phyloP scores from a whole-genome alignment of 768 basidiomycete genomes.

The Pleurotus giganteus region DNA sequence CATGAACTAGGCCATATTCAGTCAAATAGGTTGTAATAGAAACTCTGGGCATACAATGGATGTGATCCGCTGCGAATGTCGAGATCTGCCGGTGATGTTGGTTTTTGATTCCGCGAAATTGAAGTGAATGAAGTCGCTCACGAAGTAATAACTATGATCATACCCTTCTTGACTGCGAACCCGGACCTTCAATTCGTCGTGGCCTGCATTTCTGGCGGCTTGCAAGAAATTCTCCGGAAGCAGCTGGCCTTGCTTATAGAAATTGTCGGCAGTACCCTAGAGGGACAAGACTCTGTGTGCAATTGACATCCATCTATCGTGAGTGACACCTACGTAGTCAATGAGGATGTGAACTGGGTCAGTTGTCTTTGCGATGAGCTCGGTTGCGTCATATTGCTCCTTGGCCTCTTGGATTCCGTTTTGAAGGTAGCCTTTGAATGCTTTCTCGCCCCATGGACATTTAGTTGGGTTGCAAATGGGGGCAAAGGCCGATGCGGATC shows the following conservation, averaged over 20 bases:
- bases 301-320: background rate
- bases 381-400: conserved; percentile 77
- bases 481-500: conserved; percentile 87
- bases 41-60: conserved; percentile 64
- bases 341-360: conserved; percentile 77
- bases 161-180: conserved; percentile 83
- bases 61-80: conserved; percentile 85
- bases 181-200: conserved; percentile 71
- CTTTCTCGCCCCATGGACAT: conserved; percentile 90
- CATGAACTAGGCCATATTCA: conserved; percentile 61
- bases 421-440: conserved; percentile 81
- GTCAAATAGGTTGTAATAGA: conserved; percentile 13
- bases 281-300: background rate
- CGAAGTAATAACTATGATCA: conserved; percentile 91
- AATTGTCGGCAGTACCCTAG: conserved; percentile 80
- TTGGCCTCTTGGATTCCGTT: conserved; percentile 77
- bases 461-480: conserved; percentile 84
- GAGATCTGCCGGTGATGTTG: conserved; percentile 59
- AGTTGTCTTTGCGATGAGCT: conserved; percentile 63
- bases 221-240: conserved; percentile 86
- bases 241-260: conserved; percentile 83
- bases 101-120: background rate
- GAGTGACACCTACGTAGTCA: conserved; percentile 67
- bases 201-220: conserved; percentile 71
- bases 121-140: conserved; percentile 20